phyloP scores from a whole-genome alignment of 345 rosid species.

The rapeseed (Brassica napus) region DNA sequence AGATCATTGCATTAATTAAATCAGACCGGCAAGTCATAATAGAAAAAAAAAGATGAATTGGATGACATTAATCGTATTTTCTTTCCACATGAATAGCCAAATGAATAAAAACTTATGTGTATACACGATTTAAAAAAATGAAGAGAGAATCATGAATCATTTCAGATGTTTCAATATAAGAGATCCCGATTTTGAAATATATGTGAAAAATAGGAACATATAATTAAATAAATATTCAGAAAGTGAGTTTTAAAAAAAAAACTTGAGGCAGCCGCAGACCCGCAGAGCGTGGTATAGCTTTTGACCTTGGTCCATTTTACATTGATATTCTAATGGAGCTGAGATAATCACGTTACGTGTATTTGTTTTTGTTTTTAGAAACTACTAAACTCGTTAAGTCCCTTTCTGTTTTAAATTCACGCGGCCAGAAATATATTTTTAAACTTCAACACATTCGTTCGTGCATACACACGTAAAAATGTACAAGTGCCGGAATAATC shows the following conservation, averaged over 20 bases:
- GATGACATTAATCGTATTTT: background rate
- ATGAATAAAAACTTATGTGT: background rate
- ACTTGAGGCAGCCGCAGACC: background rate
- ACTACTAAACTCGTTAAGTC: background rate
- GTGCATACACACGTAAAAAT: background rate
- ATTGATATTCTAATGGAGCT: background rate
- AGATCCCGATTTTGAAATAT: background rate
- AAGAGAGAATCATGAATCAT: background rate
- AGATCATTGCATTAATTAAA: constrained; percentile 10
- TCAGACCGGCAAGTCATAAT: constrained; percentile 13
- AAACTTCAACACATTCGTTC: background rate
- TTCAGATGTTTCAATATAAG: background rate
- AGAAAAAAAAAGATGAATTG: background rate
- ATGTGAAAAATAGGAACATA: background rate
- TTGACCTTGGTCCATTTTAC: constrained; percentile 1
- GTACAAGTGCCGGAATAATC: background rate
- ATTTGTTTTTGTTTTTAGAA: background rate
- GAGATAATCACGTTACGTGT: background rate
- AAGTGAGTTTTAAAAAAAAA: background rate
- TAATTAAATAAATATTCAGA: background rate
- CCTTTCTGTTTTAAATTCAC: background rate
- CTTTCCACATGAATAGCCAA: background rate
- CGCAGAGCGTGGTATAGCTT: background rate
- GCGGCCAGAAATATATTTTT: background rate
- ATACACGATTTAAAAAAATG: background rate